Evolutionary conservation across 202 grass and related monocot species (phyloP).

Genomic region (Hordeum pubiflorum): DNA sequence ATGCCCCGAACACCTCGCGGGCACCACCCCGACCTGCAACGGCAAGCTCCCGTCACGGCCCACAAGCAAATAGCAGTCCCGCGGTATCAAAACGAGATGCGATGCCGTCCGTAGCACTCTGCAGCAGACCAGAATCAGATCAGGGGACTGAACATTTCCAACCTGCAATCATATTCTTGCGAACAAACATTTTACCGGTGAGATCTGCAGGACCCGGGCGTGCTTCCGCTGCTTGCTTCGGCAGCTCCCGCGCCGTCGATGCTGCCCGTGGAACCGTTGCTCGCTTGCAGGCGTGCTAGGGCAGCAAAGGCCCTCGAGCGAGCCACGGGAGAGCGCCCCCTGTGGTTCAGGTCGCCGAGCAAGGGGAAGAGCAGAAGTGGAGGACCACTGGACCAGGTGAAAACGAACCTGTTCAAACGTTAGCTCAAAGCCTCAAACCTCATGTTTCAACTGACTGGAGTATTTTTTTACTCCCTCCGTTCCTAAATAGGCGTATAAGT

Average conservation of each 20-base stretch:
- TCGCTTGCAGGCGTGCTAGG: background rate
- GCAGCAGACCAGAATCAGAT: background rate
- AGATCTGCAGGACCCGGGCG: background rate
- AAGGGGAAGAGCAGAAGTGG: too few species aligned
- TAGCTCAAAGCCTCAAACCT: too few species aligned
- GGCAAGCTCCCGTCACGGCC: background rate
- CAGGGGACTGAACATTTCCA: background rate
- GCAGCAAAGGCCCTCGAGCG: background rate
- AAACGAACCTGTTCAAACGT: too few species aligned
- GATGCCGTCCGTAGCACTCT: background rate
- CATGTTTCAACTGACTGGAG: too few species aligned
- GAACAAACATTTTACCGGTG: background rate
- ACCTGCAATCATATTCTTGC: background rate
- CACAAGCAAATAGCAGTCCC: background rate
- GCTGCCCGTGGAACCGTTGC: background rate
- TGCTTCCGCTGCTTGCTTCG: background rate
- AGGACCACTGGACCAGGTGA: too few species aligned
- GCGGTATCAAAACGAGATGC: background rate
- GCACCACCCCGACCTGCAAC: background rate
- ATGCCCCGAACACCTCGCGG: slow-evolving; percentile 14
- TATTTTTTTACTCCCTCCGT: too few species aligned
- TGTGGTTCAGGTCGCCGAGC: too few species aligned
- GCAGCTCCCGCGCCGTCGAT: background rate
- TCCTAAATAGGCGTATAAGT: too few species aligned
- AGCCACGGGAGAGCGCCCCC: background rate